Evolutionary conservation across 495 filamentous ascomycete genomes (phyloP).

Genomic region (Margaritispora aquatica): DNA sequence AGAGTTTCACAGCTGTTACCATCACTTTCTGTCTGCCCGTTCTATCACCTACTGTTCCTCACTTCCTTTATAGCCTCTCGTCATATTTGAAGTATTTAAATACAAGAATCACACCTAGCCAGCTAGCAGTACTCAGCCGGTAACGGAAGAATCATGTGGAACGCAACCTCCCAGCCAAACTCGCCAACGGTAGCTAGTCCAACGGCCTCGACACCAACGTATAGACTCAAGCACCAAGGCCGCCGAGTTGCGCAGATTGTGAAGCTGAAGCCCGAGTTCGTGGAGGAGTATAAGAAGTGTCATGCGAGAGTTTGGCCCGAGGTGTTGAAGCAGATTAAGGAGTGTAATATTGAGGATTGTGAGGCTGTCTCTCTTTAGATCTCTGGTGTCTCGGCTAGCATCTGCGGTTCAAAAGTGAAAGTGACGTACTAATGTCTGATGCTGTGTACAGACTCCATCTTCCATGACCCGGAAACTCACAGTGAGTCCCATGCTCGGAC

Average conservation of each 20-base stretch:
- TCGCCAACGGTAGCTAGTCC: slow-evolving; percentile 14
- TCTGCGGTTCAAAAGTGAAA: not conserved
- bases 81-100: not conserved
- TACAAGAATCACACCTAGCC: not conserved
- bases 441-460: slow-evolving; percentile 56
- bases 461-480: slow-evolving; percentile 52
- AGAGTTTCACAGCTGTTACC: not conserved
- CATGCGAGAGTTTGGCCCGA: slow-evolving; percentile 71
- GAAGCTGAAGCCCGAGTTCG: slow-evolving; percentile 58
- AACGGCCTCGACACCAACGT: slow-evolving; percentile 3
- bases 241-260: slow-evolving; percentile 62
- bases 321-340: slow-evolving; percentile 63
- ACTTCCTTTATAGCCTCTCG: not conserved
- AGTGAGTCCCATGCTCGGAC: too few species aligned
- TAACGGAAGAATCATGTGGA: slow-evolving; percentile 14
- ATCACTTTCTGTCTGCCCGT: not conserved
- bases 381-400: too few species aligned
- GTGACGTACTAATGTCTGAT: not conserved
- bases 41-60: not conserved
- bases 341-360: slow-evolving; percentile 70
- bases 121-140: too few species aligned
- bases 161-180: slow-evolving; percentile 7
- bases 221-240: slow-evolving; percentile 31
- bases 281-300: slow-evolving; percentile 62
- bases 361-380: too few species aligned